Percentiles rank a stretch among this genome's conserved stretches.
Evolutionary conservation across 805 yeast species (phyloP).

Genomic region (Sugiyamaella qingdaonensis): DNA sequence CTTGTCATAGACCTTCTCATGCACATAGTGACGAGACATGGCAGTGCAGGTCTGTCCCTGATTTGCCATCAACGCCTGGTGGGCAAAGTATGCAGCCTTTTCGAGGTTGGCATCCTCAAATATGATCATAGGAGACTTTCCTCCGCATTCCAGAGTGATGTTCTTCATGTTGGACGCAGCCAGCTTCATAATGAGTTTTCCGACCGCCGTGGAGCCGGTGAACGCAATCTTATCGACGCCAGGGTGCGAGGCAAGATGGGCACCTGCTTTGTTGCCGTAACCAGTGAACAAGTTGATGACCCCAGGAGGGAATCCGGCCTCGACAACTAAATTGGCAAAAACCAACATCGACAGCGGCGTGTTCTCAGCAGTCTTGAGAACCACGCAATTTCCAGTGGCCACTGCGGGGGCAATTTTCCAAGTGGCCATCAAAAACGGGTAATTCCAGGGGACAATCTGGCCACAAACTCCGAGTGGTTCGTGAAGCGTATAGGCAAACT

Average conservation of each 20-base stretch:
- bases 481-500: slow-evolving; percentile 64
- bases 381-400: slow-evolving; percentile 71
- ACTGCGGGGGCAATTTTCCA: slow-evolving; percentile 84
- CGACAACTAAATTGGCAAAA: slow-evolving; percentile 52
- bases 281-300: slow-evolving; percentile 70
- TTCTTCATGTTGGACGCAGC: slow-evolving; percentile 75
- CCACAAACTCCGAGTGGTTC: slow-evolving; percentile 67
- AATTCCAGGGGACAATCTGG: slow-evolving; percentile 71
- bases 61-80: slow-evolving; percentile 81
- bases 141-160: slow-evolving; percentile 91
- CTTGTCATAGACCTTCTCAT: slow-evolving; percentile 75
- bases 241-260: slow-evolving; percentile 56
- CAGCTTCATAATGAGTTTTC: slow-evolving; percentile 69
- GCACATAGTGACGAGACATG: slow-evolving; percentile 85
- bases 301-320: slow-evolving; percentile 76
- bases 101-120: slow-evolving; percentile 82
- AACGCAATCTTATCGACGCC: slow-evolving; percentile 83
- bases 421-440: slow-evolving; percentile 65
- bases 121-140: slow-evolving; percentile 88
- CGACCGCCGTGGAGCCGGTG: slow-evolving; percentile 91
- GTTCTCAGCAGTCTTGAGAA: slow-evolving; percentile 70
- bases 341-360: slow-evolving; percentile 68
- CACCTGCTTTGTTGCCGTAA: slow-evolving; percentile 65
- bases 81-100: slow-evolving; percentile 66
- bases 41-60: slow-evolving; percentile 97